phyloP scores from a whole-genome alignment of 2,329 filamentous ascomycete genomes.

The Penicillium corylophilum region DNA sequence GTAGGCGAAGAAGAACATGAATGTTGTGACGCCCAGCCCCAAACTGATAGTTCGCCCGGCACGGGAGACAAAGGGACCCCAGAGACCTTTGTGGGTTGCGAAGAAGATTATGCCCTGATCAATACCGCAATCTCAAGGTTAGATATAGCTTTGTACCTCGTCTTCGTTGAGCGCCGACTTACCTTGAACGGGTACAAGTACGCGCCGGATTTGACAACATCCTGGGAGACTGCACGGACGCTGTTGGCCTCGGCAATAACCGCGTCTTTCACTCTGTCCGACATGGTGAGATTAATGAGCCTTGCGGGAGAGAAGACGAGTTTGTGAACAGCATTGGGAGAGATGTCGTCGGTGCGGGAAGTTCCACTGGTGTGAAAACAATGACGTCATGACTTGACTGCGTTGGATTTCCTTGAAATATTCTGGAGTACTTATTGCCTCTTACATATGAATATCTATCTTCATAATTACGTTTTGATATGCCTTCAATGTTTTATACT shows the following conservation, averaged over 20 bases:
- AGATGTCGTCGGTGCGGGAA: background rate
- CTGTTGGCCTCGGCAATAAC: constrained; percentile 69
- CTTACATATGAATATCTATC: too few relatives aligned
- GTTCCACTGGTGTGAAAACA: background rate
- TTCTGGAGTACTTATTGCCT: too few relatives aligned
- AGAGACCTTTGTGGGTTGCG: constrained; percentile 56
- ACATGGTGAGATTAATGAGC: constrained; percentile 26
- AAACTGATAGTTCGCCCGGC: constrained; percentile 65
- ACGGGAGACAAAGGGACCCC: constrained; percentile 58
- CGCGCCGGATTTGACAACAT: constrained; percentile 72
- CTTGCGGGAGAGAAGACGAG: background rate
- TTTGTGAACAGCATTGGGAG: background rate
- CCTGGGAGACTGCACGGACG: constrained; percentile 61
- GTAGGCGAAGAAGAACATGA: constrained; percentile 89
- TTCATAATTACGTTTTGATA: too few relatives aligned
- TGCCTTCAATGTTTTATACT: too few relatives aligned
- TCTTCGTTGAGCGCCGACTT: constrained; percentile 9
- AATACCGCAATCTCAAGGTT: background rate
- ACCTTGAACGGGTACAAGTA: constrained; percentile 84
- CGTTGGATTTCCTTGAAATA: background rate
- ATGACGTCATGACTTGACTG: background rate
- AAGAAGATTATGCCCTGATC: constrained; percentile 61
- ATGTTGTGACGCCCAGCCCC: constrained; percentile 67
- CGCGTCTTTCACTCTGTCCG: constrained; percentile 56
- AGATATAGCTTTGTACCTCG: too few relatives aligned